phyloP scores from a whole-genome alignment of 371 early-diverging fungal genomes.

The Batrachochytrium dendrobatidis region DNA sequence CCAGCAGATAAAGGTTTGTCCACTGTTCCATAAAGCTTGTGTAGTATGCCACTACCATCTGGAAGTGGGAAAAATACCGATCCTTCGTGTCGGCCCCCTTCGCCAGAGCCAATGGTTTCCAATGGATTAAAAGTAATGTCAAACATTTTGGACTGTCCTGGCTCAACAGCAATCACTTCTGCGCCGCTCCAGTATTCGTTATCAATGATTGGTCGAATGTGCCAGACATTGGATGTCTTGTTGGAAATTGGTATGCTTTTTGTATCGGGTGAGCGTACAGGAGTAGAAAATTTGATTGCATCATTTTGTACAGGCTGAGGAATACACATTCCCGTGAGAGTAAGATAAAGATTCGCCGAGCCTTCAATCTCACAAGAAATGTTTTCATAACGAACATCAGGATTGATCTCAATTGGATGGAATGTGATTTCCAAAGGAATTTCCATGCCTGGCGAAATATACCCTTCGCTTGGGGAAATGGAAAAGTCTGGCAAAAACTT shows the following conservation, averaged over 20 bases:
- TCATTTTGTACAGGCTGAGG: conserved; percentile 42
- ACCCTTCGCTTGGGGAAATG: conserved; percentile 46
- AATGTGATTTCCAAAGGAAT: conserved; percentile 46
- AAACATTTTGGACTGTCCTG: conserved; percentile 37
- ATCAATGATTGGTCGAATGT: conserved; percentile 46
- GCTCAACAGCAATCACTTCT: conserved; percentile 41
- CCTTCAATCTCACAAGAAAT: conserved; percentile 39
- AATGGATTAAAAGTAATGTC: conserved; percentile 42
- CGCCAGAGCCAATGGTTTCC: conserved; percentile 35
- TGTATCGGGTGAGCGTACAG: conserved; percentile 40
- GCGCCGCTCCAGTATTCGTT: conserved; percentile 44
- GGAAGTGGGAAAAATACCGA: conserved; percentile 50
- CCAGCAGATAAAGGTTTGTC: conserved; percentile 42
- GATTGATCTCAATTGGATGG: conserved; percentile 42
- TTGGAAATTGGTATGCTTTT: conserved; percentile 40
- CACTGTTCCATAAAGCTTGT: conserved; percentile 41
- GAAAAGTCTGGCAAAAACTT: conserved; percentile 43
- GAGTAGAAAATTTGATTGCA: conserved; percentile 36
- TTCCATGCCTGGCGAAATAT: conserved; percentile 51
- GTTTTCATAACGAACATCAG: conserved; percentile 45
- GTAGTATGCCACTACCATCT: conserved; percentile 45
- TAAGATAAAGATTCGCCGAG: conserved; percentile 28
- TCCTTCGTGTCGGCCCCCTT: conserved; percentile 46
- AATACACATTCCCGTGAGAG: conserved; percentile 45
- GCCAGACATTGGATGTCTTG: conserved; percentile 35